Evolutionary conservation across 1,284 basidiomycete genomes (phyloP).

Genomic region (Ustilago tritici): DNA sequence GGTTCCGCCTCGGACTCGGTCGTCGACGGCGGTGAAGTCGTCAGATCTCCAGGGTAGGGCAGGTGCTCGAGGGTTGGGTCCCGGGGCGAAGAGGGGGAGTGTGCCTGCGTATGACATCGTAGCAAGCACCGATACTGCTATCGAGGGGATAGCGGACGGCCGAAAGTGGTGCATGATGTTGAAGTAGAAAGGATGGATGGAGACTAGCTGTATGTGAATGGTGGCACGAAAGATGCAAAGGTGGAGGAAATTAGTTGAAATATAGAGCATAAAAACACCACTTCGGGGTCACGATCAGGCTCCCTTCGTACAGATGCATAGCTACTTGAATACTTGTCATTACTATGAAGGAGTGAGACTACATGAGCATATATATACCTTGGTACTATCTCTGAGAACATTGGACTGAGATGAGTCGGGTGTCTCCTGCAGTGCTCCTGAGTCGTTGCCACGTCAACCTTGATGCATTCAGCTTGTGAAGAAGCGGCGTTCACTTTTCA

Average conservation of each 20-base stretch:
- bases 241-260: neutral
- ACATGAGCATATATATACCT: too few species aligned
- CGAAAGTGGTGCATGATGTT: neutral
- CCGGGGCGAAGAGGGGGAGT: conserved; percentile 42
- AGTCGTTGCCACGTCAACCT: too few species aligned
- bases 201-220: neutral
- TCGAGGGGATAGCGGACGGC: neutral
- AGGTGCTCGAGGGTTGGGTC: conserved; percentile 36
- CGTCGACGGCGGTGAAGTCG: conserved; percentile 71
- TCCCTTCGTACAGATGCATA: too few species aligned
- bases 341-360: too few species aligned
- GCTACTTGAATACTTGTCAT: too few species aligned
- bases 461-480: too few species aligned
- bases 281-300: too few species aligned
- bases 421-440: too few species aligned
- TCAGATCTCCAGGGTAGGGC: conserved; percentile 48
- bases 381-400: too few species aligned
- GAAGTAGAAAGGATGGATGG: neutral
- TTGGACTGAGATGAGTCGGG: too few species aligned
- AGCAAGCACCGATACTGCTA: neutral
- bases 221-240: neutral
- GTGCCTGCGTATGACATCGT: conserved; percentile 42
- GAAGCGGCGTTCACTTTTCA: too few species aligned
- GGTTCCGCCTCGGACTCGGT: conserved; percentile 71
- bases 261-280: too few species aligned